These are phyloP conservation scores for Acer campestre DNA, from an alignment of 345 rosid genomes.

Conservation along the genomic window DNA sequence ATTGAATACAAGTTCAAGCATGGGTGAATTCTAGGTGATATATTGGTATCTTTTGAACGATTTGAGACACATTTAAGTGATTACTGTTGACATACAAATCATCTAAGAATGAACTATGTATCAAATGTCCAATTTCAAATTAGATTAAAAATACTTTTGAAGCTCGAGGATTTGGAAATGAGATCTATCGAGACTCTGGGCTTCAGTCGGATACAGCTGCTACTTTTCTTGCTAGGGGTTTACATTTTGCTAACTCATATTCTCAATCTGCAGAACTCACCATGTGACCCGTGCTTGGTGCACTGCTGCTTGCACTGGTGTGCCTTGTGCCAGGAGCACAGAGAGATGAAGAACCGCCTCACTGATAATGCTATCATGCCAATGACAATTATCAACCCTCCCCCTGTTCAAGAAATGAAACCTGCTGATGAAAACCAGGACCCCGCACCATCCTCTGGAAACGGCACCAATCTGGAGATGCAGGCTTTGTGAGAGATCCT, in stretches of 20 bases:
- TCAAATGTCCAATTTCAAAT: neutral
- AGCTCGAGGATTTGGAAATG: neutral
- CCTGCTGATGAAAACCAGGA: constrained; percentile 44
- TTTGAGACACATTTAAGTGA: neutral
- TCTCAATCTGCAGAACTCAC: constrained; percentile 68
- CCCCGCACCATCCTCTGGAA: constrained; percentile 40
- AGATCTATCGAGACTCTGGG: neutral
- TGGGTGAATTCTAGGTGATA: neutral
- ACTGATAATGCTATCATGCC: constrained; percentile 80
- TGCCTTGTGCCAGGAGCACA: constrained; percentile 82
- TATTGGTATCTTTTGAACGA: neutral
- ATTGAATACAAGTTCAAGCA: neutral
- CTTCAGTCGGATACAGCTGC: neutral
- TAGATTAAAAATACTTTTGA: neutral
- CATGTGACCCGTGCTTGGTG: constrained; percentile 81
- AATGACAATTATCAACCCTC: constrained; percentile 87
- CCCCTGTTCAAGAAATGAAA: constrained; percentile 87
- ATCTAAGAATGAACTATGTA: neutral
- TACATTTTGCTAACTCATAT: constrained; percentile 3
- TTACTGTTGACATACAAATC: neutral
- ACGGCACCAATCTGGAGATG: constrained; percentile 59
- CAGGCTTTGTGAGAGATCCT: constrained; percentile 43
- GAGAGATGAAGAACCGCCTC: constrained; percentile 82
- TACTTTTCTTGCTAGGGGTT: neutral
- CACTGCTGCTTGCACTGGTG: constrained; percentile 77